These are phyloP conservation scores for Catenaria anguillulae DNA, from an alignment of 371 early-diverging fungal genomes.

Conservation along the genomic window DNA sequence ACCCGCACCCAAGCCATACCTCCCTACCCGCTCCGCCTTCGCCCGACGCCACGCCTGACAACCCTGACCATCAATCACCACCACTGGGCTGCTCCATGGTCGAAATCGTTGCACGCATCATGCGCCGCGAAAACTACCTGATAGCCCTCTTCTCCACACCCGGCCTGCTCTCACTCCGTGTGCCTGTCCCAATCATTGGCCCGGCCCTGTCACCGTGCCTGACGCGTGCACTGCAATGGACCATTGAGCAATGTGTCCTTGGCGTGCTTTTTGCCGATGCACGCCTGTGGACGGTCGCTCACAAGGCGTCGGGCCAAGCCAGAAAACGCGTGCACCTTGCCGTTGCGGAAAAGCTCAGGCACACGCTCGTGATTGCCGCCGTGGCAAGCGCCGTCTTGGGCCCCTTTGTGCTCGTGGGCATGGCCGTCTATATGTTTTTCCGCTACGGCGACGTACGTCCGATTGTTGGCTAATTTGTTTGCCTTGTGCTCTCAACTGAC, in stretches of 20 bases:
- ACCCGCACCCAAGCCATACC: slow-evolving; percentile 35
- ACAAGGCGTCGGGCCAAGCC: neutral
- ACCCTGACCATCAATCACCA: neutral
- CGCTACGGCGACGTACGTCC: slow-evolving; percentile 80
- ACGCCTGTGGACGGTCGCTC: slow-evolving; percentile 30
- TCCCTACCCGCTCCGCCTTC: slow-evolving; percentile 11
- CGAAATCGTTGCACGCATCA: slow-evolving; percentile 80
- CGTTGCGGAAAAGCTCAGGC: slow-evolving; percentile 35
- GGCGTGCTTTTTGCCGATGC: slow-evolving; percentile 74
- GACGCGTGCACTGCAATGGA: slow-evolving; percentile 86
- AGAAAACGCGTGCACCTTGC: too few species aligned
- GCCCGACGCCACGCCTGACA: slow-evolving; percentile 3
- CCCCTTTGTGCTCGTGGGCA: slow-evolving; percentile 72
- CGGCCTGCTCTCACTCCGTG: slow-evolving; percentile 47
- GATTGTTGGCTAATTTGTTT: too few species aligned
- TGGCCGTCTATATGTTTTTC: slow-evolving; percentile 75
- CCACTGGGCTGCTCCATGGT: slow-evolving; percentile 44
- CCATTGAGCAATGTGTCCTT: slow-evolving; percentile 64
- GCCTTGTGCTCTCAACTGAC: too few species aligned
- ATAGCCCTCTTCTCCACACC: slow-evolving; percentile 89
- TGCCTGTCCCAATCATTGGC: slow-evolving; percentile 45
- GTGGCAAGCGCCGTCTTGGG: slow-evolving; percentile 63
- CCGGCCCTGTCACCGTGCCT: slow-evolving; percentile 27
- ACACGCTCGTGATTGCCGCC: slow-evolving; percentile 76
- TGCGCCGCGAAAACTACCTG: slow-evolving; percentile 94